Evolutionary conservation across 805 yeast genomes (phyloP).

Genomic region (Danielia oregonensis): DNA sequence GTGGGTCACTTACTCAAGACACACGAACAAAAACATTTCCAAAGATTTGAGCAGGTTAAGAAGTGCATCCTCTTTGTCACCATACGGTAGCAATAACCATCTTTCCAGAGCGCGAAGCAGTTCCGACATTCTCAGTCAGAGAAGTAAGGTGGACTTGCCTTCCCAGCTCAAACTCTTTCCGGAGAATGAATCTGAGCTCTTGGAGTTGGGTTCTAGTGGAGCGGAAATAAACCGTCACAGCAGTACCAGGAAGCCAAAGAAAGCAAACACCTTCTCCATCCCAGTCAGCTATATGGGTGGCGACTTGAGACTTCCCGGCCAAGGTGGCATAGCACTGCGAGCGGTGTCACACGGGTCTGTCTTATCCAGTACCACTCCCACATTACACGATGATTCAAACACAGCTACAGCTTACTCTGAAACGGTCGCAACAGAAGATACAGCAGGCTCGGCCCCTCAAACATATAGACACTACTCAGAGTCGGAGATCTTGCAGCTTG

Average conservation of each 20-base stretch:
- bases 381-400: conserved; percentile 1
- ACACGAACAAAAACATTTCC: conserved; percentile 19
- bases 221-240: conserved; percentile 29
- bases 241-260: conserved; percentile 31
- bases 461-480: conserved; percentile 31
- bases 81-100: background rate
- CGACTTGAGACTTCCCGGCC: background rate
- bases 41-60: conserved; percentile 24
- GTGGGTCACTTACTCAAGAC: conserved; percentile 85
- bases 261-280: conserved; percentile 25
- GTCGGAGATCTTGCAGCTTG: conserved; percentile 41
- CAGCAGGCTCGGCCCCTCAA: conserved; percentile 3
- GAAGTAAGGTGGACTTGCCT: conserved; percentile 37
- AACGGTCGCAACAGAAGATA: conserved; percentile 7
- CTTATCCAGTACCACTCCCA: background rate
- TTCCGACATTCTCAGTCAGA: conserved; percentile 3
- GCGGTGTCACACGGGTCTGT: too few relatives aligned
- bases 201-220: conserved; percentile 26
- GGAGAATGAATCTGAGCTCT: conserved; percentile 29
- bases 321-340: too few relatives aligned
- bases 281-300: conserved; percentile 18
- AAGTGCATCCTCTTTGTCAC: conserved; percentile 12
- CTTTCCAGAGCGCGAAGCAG: background rate
- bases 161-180: conserved; percentile 52
- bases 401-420: conserved; percentile 7